Conservation (phyloP, 2,329 filamentous ascomycete genomes). For the Juglanconis sp. region DNA sequence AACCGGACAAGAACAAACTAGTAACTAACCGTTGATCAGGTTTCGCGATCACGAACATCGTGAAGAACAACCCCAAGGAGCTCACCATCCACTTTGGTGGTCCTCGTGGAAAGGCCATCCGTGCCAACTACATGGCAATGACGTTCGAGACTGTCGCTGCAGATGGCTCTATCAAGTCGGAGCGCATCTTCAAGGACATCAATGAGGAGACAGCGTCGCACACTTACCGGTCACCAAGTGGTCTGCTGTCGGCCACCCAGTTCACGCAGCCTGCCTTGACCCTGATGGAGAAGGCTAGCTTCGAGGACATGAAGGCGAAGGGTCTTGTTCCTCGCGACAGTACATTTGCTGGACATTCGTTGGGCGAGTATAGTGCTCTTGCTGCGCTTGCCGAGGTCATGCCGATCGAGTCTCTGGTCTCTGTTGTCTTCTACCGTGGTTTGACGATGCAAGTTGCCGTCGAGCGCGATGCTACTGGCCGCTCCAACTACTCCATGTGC, state of each 20-base stretch:
- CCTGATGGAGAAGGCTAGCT: constrained; percentile 99
- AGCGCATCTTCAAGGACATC: constrained; percentile 99
- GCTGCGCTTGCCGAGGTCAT: constrained; percentile 96
- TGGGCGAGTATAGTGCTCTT: constrained; percentile 96
- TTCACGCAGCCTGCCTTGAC: constrained; percentile 98
- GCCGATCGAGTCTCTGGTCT: constrained; percentile 98
- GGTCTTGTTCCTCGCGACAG: constrained; percentile 93
- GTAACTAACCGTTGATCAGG: constrained; percentile 43
- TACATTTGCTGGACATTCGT: constrained; percentile 95
- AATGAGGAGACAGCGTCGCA: constrained; percentile 90
- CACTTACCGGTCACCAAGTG: constrained; percentile 93
- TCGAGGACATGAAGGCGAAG: constrained; percentile 98
- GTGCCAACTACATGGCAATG: constrained; percentile 99
- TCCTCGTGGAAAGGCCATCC: constrained; percentile 92
- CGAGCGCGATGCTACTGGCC: constrained; percentile 86
- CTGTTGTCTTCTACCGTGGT: constrained; percentile 98
- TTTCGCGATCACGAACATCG: constrained; percentile 97
- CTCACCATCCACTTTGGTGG: constrained; percentile 98
- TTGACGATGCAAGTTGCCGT: constrained; percentile 99
- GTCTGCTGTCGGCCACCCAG: constrained; percentile 92
- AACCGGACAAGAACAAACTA: background rate
- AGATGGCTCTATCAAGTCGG: constrained; percentile 91
- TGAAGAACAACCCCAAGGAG: constrained; percentile 99
- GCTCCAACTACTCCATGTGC: constrained; percentile 99
- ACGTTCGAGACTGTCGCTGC: constrained; percentile 96